phyloP scores from a whole-genome alignment of 2,329 filamentous ascomycete genomes.

The Graphiopsis chlorocephala region DNA sequence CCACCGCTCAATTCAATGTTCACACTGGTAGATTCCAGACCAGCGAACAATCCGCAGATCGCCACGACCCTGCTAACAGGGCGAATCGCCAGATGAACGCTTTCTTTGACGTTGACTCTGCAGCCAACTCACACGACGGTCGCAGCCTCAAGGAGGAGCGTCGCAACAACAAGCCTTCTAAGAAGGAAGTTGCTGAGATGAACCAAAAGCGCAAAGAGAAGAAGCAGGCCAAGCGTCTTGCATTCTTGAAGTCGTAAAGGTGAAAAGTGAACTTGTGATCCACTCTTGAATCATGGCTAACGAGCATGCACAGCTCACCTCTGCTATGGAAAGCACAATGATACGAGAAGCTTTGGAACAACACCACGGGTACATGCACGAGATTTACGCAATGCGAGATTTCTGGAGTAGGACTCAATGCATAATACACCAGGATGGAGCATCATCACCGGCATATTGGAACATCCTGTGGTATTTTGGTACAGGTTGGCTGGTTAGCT shows the following conservation, averaged over 20 bases:
- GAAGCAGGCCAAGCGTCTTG: constrained; percentile 91
- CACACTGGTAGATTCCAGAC: constrained; percentile 83
- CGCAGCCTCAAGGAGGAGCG: constrained; percentile 89
- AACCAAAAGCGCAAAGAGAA: constrained; percentile 83
- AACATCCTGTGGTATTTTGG: neutral
- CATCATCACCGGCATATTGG: neutral
- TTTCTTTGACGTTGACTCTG: constrained; percentile 93
- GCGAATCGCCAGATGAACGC: constrained; percentile 84
- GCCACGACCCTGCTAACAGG: constrained; percentile 85
- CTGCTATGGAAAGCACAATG: neutral
- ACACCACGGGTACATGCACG: neutral
- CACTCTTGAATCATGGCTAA: neutral
- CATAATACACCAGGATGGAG: neutral
- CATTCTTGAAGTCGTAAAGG: constrained; percentile 77
- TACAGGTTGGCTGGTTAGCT: neutral
- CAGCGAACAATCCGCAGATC: constrained; percentile 64
- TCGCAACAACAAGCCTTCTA: constrained; percentile 76
- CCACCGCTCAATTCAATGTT: constrained; percentile 80
- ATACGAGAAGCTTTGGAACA: neutral
- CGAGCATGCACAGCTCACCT: neutral
- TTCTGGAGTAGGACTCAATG: neutral
- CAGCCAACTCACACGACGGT: constrained; percentile 86
- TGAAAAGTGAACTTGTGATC: neutral
- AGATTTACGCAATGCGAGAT: neutral
- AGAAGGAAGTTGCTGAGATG: constrained; percentile 84